Base-by-base conservation (phyloP, 1,139 yeast genomes). In the Taphrina flavorubra region DNA sequence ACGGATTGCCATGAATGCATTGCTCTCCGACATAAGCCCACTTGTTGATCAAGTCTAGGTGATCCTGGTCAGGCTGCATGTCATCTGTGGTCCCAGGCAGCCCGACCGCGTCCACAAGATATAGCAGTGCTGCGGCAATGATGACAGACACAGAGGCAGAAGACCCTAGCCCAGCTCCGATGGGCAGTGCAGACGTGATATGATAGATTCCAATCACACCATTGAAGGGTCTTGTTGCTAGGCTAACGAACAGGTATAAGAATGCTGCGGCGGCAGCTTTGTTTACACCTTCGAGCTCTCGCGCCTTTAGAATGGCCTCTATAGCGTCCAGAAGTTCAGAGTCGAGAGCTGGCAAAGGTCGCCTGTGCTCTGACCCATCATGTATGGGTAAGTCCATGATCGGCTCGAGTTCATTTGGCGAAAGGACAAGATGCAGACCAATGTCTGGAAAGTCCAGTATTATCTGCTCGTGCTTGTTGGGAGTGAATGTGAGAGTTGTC, bases 91-190 rank as follows among this genome's bases (percentile, higher is more conserved):
- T 53, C 1, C 70, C 63, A 7, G 79, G 73, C n/a, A 75, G 70
- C n/a, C 79, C 78, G 39, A 88, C 80, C 72, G 84, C 86, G 6
- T 85, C 85, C 0, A 91, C 88, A 39, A 90, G 78, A 40, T 83
- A 77, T 6, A 90, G 82, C 76, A 94, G 80, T 0, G 96, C 94
- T 11, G 95, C 81, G 0, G 97, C 85, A 55, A 94, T 78, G 76
- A 96, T 88, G 13, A 94, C 99, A 0, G 96, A 86, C 20, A 90
- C 85, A 1, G 97, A 87, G 0, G 98, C 99, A 64, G 97, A 90
- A 0, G 97, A 90, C 0, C 99, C 99, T 65, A 94, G 82, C 0
- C 99, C 99, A 0, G 99, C 97, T 39, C 99, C 98, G 68, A 94
- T 89, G 0, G 99, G 99, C 67, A 92, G 81, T 0, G 96, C 87